Evolutionary conservation across 148 eudicot genomes (phyloP).

Genomic region (Arbutus unedo): DNA sequence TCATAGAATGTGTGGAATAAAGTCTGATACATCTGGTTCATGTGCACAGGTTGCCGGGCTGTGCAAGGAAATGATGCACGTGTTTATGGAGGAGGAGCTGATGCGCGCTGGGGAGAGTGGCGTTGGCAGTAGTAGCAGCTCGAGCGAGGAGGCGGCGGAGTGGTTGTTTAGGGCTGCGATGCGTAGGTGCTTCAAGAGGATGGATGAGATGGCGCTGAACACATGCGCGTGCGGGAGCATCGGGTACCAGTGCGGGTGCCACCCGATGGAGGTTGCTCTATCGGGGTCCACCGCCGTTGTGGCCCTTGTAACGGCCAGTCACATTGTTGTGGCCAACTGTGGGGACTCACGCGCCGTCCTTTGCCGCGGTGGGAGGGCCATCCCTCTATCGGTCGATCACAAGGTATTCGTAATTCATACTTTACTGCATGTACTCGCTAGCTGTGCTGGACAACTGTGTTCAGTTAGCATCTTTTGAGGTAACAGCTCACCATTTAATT

Average conservation of each 20-base stretch:
- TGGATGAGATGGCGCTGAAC: slow-evolving; percentile 34
- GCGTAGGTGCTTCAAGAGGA: slow-evolving; percentile 28
- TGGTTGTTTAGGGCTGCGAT: slow-evolving; percentile 25
- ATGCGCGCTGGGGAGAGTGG: slow-evolving; percentile 6
- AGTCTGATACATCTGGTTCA: background rate
- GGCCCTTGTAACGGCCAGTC: slow-evolving; percentile 29
- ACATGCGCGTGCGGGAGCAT: slow-evolving; percentile 29
- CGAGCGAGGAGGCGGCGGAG: slow-evolving; percentile 9
- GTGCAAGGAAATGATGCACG: slow-evolving; percentile 42
- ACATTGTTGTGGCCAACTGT: slow-evolving; percentile 46
- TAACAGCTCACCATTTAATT: background rate
- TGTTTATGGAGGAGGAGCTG: slow-evolving; percentile 34
- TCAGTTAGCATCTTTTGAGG: background rate
- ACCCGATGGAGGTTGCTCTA: background rate
- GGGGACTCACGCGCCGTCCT: slow-evolving; percentile 61
- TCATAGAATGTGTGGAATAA: background rate
- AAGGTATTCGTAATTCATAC: slow-evolving; percentile 26
- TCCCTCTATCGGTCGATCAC: slow-evolving; percentile 47
- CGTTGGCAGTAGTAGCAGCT: slow-evolving; percentile 4
- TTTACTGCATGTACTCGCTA: slow-evolving; percentile 1
- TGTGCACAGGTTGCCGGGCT: slow-evolving; percentile 36
- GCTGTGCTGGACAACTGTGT: background rate
- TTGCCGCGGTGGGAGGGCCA: slow-evolving; percentile 23
- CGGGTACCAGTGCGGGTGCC: slow-evolving; percentile 17
- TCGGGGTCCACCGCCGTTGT: slow-evolving; percentile 44